Base-by-base conservation (phyloP, 371 early-diverging fungal genomes). In the Rhizopus delemar region DNA sequence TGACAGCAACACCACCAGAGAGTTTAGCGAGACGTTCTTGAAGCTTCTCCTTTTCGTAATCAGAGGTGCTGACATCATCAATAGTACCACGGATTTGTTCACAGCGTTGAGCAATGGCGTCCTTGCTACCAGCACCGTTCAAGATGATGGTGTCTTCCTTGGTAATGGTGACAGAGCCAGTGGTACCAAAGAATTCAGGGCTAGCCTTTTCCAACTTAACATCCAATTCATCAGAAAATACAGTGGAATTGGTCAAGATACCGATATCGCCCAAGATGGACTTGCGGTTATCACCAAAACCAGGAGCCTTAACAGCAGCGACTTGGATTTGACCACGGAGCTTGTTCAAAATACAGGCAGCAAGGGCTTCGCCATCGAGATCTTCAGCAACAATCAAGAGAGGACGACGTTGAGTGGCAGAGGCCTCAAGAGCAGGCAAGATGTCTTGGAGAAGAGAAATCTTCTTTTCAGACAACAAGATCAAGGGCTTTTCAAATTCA, bases 271-370 rank as follows among this genome's bases (percentile, higher is more conserved):
- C 95, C 46, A 98, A 83, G 63, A 95, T 96, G 45, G 93, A 91
- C 87, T 96, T 96, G 77, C 98, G 93, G 92, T 98, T 97, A 81
- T 98, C 98, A 77, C 98, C 98, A 57, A 97, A 98, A 36, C 98
- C 98, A 56, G 98, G 98, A 8, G 98, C 96, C 88, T 98, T 98
- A 80, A 98, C 97, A 51, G 93, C 93, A 68, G 89, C 89, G 36
- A 97, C 96, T 75, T 92, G 92, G 65, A 98, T 78, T 80, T 97
- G 97, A 46, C 97, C 98, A 62, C 98, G 92, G 68, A 98, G 90
- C 87, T 97, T 98, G 91, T 98, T 98, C 60, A 98, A 85, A 65
- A 98, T 94, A 81, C 95, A 94, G 39, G 97, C 97, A 60, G 98
- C 98, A 59, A 98, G 86, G 49, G 98, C 98, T 77, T 98, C 98